These are phyloP conservation scores for Pseudocohnilembus persalinus DNA, from an alignment of 169 alveolate species.

Conservation along the genomic window DNA sequence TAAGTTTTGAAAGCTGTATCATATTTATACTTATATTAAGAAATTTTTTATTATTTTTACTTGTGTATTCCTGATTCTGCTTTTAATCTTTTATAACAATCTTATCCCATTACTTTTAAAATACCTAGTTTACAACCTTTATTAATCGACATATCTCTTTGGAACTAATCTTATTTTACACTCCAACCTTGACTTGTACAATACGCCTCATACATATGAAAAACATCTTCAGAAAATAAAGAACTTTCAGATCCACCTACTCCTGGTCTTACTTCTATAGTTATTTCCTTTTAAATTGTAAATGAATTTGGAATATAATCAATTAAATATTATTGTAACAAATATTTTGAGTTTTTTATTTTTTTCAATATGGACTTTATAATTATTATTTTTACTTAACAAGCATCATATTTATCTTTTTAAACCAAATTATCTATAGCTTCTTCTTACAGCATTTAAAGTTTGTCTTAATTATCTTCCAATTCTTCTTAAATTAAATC, in stretches of 20 bases:
- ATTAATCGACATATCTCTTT: slow-evolving; percentile 53
- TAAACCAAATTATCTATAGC: neutral
- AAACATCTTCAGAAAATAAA: slow-evolving; percentile 80
- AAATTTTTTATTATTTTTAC: slow-evolving; percentile 12
- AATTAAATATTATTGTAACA: no score
- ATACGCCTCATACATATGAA: slow-evolving; percentile 77
- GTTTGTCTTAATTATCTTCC: neutral
- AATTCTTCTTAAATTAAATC: neutral
- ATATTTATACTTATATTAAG: neutral
- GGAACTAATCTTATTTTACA: slow-evolving; percentile 44
- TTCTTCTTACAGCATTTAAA: neutral
- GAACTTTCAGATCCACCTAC: slow-evolving; percentile 91
- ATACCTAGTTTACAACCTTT: slow-evolving; percentile 76
- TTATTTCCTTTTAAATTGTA: slow-evolving; percentile 31
- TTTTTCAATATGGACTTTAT: neutral
- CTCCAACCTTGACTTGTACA: slow-evolving; percentile 56
- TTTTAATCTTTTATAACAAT: slow-evolving; percentile 64
- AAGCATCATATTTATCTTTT: neutral
- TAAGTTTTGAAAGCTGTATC: neutral
- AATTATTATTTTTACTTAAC: neutral
- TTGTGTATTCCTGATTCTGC: slow-evolving; percentile 88
- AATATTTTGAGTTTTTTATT: no score
- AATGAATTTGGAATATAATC: no score
- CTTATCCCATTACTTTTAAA: slow-evolving; percentile 67
- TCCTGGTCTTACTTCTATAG: slow-evolving; percentile 83